Conservation (phyloP, 2,329 filamentous ascomycete genomes). For the Ceratocystis alfenasii region DNA sequence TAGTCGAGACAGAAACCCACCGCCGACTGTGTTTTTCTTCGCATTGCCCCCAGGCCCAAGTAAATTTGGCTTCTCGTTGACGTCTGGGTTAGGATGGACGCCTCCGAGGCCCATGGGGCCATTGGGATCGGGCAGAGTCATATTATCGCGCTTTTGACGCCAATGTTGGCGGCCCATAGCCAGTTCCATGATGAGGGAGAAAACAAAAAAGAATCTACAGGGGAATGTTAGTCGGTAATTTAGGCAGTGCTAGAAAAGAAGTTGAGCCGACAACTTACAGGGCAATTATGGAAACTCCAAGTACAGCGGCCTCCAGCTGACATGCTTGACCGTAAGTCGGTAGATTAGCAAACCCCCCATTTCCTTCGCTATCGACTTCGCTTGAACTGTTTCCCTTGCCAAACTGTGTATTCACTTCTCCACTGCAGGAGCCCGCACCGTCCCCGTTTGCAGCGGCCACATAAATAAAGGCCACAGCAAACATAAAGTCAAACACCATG, state of each 20-base stretch:
- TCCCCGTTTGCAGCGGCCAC: slow-evolving; percentile 62
- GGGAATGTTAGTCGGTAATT: neutral
- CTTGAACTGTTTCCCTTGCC: slow-evolving; percentile 42
- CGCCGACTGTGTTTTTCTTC: slow-evolving; percentile 12
- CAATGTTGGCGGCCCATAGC: slow-evolving; percentile 58
- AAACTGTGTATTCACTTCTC: slow-evolving; percentile 52
- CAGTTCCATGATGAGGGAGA: slow-evolving; percentile 58
- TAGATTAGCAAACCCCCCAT: slow-evolving; percentile 37
- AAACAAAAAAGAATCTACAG: slow-evolving; percentile 58
- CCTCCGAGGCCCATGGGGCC: slow-evolving; percentile 18
- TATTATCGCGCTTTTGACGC: slow-evolving; percentile 49
- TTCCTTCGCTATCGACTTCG: slow-evolving; percentile 11
- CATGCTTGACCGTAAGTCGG: slow-evolving; percentile 48
- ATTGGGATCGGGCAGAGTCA: slow-evolving; percentile 39
- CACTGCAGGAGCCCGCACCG: slow-evolving; percentile 53
- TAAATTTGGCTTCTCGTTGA: slow-evolving; percentile 24
- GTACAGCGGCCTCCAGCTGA: slow-evolving; percentile 60
- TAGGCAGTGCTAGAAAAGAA: neutral
- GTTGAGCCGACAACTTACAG: slow-evolving; percentile 41
- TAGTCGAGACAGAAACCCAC: slow-evolving; percentile 29
- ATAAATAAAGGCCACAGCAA: slow-evolving; percentile 67
- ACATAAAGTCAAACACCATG: slow-evolving; percentile 64
- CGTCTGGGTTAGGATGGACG: neutral
- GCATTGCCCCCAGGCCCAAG: slow-evolving; percentile 23
- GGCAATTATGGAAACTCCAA: slow-evolving; percentile 67